A percentile compares a stretch with the other conserved stretches of the same genome.
Conservation (phyloP, 2,329 filamentous ascomycete genomes). For the Aspergillus carbonarius region DNA sequence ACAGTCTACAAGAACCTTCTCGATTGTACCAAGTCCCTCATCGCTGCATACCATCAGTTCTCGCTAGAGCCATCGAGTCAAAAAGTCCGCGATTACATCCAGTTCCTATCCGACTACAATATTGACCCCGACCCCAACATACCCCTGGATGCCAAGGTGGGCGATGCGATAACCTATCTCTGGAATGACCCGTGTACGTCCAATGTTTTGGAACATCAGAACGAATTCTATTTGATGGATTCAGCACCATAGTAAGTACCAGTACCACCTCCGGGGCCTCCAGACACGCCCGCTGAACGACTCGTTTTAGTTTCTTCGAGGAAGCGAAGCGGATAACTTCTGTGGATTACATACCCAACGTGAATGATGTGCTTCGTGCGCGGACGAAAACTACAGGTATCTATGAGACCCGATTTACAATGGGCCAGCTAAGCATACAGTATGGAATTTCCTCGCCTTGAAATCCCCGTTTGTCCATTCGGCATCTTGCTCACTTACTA, state of each 20-base stretch:
- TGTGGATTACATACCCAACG: conserved; percentile 83
- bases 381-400: conserved; percentile 98
- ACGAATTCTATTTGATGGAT: conserved; percentile 99
- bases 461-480: background rate
- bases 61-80: conserved; percentile 73
- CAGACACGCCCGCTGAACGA: conserved; percentile 24
- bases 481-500: conserved; percentile 23
- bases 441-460: conserved; percentile 53
- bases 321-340: conserved; percentile 82
- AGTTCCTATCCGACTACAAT: conserved; percentile 82
- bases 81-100: conserved; percentile 70
- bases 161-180: conserved; percentile 76
- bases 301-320: conserved; percentile 77
- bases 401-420: conserved; percentile 97
- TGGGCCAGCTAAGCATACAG: conserved; percentile 99
- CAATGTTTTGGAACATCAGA: conserved; percentile 85
- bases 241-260: conserved; percentile 88
- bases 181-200: conserved; percentile 88
- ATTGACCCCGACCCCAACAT: conserved; percentile 88
- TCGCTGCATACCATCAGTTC: conserved; percentile 89
- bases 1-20: conserved; percentile 98
- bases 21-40: conserved; percentile 92
- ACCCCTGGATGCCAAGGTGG: conserved; percentile 76
- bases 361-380: conserved; percentile 92
- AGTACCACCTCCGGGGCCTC: background rate